Evolutionary conservation across 352 stramenopile species (phyloP).

Genomic region (Globisporangium solare): DNA sequence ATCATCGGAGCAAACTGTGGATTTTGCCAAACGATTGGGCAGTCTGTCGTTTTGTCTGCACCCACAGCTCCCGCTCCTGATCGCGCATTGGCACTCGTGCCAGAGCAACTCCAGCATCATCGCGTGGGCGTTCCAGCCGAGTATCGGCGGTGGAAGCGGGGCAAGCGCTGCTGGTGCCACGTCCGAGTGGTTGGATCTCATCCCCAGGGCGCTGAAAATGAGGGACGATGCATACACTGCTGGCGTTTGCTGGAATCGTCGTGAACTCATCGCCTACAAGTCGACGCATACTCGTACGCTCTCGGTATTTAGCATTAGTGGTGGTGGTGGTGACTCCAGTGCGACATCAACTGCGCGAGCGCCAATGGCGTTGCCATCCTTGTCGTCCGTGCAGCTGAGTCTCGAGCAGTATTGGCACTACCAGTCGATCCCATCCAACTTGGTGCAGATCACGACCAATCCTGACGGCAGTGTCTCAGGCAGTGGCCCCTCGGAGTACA

Average conservation of each 20-base stretch:
- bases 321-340: not conserved
- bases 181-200: constrained; percentile 17
- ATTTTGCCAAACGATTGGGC: constrained; percentile 52
- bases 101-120: constrained; percentile 10
- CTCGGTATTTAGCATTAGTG: constrained; percentile 5
- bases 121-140: constrained; percentile 17
- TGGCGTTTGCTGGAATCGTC: constrained; percentile 9
- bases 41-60: constrained; percentile 43
- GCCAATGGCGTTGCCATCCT: not conserved
- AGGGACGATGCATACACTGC: constrained; percentile 8
- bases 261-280: constrained; percentile 12
- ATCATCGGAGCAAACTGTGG: constrained; percentile 29
- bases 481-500: constrained; percentile 17
- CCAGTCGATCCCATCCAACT: constrained; percentile 30
- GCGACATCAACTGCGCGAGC: not conserved
- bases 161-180: constrained; percentile 21
- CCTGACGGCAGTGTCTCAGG: constrained; percentile 3
- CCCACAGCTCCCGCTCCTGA: constrained; percentile 30
- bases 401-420: constrained; percentile 72
- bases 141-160: constrained; percentile 19
- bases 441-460: constrained; percentile 40
- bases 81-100: constrained; percentile 38
- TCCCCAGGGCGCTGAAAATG: not conserved
- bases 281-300: constrained; percentile 9
- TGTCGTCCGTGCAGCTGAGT: constrained; percentile 33